Conservation (phyloP, 176 grass and related monocot species). For the Cenchrus purpureus region DNA sequence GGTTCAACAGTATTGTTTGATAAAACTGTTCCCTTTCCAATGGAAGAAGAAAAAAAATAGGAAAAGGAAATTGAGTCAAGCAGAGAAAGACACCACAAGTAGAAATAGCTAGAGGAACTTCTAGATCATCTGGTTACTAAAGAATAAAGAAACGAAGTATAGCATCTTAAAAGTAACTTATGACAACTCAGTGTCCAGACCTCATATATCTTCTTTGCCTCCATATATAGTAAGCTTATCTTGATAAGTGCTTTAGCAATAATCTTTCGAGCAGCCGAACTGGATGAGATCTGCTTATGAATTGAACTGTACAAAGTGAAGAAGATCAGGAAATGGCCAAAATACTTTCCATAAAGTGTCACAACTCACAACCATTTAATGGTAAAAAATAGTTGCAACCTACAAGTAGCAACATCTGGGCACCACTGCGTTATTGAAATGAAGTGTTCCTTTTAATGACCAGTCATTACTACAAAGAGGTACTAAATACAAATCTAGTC, state of each 20-base stretch:
- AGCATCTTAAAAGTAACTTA: conserved; percentile 22
- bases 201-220: conserved; percentile 84
- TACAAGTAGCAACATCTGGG: not conserved
- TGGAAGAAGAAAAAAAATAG: conserved; percentile 26
- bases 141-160: conserved; percentile 23
- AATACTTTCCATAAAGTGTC: not conserved
- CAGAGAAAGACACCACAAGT: conserved; percentile 33
- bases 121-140: conserved; percentile 19
- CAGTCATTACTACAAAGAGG: conserved; percentile 2
- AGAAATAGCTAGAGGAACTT: conserved; percentile 1
- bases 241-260: conserved; percentile 80
- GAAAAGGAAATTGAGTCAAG: conserved; percentile 16
- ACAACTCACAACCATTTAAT: conserved; percentile 18
- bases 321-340: conserved; percentile 35
- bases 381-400: not conserved
- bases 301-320: conserved; percentile 75
- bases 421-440: conserved; percentile 8
- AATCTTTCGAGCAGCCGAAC: conserved; percentile 62
- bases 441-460: conserved; percentile 4
- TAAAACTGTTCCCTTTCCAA: conserved; percentile 74
- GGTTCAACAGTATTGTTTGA: conserved; percentile 54
- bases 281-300: conserved; percentile 82
- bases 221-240: conserved; percentile 90
- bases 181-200: conserved; percentile 34
- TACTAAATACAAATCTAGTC: not conserved